Base-by-base conservation (phyloP, 2,329 filamentous ascomycete species). In the Fusarium pseudonygamai region DNA sequence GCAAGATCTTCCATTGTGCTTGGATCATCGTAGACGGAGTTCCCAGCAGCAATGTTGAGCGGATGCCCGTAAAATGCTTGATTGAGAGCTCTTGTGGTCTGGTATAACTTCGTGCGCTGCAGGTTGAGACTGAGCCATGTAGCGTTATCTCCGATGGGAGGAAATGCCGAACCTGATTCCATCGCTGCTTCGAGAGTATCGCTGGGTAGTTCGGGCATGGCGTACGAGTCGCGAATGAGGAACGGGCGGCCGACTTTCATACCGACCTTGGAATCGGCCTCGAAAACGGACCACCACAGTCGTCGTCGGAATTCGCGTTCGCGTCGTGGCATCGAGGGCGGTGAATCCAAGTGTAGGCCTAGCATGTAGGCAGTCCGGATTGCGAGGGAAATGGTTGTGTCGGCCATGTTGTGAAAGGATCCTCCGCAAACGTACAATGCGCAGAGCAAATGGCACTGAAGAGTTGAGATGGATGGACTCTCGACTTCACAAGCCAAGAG, bases 281-380 rank as follows among this genome's bases (percentile, higher is more conserved):
- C 66, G 1, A 69, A 56, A 2, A 69, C 64, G 14, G 64, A 69
- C 66, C 66, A 69, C 66, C 66, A 69, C 2, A 69, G 4, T 1
- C 66, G 64, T 24, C 57, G 16, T 6, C 66, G 24, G 7, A 63
- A 7, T 12, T 69, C 56, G 4, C 58, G 58, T 24, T 68, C 66
- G 3, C 32, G 32, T 3, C n/a, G 36, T 6, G 64, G 37, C 26
- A 68, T 18, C 1, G 26, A 36, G 0, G 42, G 11, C 1, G 49
- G 49, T 0, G 64, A 57, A 20, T 68, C 47, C 3, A 69, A 5
- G 39, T 68, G 66, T 1, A 69, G 28, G 0, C 66, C 64, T 7
- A 69, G 7, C 66, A 69, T 69, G 15, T 69, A 69, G 7, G 66
- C 64, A n/a, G 66, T 64, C 3, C 64, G 56, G 15, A 69, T 43